Conservation (phyloP, 1,139 yeast genomes). For the Eremothecium sinecaudum region DNA sequence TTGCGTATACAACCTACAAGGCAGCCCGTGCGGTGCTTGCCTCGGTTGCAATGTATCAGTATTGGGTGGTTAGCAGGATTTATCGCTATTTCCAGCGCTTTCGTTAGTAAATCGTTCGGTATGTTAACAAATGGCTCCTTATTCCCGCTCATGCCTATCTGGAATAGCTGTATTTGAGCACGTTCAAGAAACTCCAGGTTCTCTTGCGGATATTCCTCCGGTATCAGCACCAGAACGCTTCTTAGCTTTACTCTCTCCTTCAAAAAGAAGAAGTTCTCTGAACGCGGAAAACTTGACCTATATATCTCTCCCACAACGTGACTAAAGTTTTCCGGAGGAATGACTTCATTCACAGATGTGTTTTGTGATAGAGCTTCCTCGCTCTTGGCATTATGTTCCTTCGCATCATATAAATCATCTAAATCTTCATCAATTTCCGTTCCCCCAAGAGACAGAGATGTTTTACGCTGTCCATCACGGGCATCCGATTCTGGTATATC, state of each 20-base stretch:
- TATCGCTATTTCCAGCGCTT: constrained; percentile 71
- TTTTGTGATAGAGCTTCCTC: constrained; percentile 2
- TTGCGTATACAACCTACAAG: constrained; percentile 84
- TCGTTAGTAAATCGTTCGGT: constrained; percentile 65
- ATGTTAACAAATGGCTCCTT: constrained; percentile 89
- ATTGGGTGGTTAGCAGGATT: constrained; percentile 85
- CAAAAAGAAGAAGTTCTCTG: constrained; percentile 68
- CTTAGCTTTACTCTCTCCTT: constrained; percentile 48
- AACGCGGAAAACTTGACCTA: constrained; percentile 82
- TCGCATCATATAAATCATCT: constrained; percentile 23
- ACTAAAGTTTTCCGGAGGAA: constrained; percentile 90
- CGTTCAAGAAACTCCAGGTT: constrained; percentile 53
- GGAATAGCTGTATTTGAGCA: constrained; percentile 62
- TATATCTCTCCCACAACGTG: constrained; percentile 73
- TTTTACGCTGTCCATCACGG: too few relatives aligned
- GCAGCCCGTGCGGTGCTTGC: constrained; percentile 95
- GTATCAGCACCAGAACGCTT: constrained; percentile 73
- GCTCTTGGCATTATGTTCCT: constrained; percentile 20
- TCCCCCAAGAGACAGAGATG: too few relatives aligned
- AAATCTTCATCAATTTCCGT: constrained; percentile 20
- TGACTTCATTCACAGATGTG: constrained; percentile 16
- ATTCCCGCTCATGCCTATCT: constrained; percentile 90
- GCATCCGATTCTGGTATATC: too few relatives aligned
- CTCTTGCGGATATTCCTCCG: constrained; percentile 82
- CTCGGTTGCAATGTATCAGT: constrained; percentile 87